Conservation (phyloP, 345 rosid genomes). For the Pugionium cornutum region DNA sequence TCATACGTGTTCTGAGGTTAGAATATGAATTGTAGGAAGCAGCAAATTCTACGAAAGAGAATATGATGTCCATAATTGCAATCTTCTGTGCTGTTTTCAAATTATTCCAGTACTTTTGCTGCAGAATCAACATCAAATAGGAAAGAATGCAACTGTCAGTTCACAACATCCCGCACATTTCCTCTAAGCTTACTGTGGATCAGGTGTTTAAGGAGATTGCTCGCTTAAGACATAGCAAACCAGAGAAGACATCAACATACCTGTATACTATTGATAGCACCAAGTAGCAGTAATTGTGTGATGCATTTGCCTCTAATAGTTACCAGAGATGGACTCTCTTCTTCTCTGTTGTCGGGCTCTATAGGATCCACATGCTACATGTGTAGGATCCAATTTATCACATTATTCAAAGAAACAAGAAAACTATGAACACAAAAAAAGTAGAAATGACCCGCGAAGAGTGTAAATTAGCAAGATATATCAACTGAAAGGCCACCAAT, state of each 20-base stretch:
- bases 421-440: no score
- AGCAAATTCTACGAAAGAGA: slow-evolving; percentile 87
- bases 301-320: slow-evolving; percentile 88
- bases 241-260: slow-evolving; percentile 40
- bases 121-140: slow-evolving; percentile 38
- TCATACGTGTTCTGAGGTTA: slow-evolving; percentile 81
- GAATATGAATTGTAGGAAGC: slow-evolving; percentile 86
- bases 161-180: background rate
- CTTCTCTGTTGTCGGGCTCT: slow-evolving; percentile 63
- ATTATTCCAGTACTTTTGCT: slow-evolving; percentile 92
- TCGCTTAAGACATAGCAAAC: background rate
- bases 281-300: slow-evolving; percentile 79
- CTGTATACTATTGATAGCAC: slow-evolving; percentile 87
- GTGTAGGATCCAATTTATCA: slow-evolving; percentile 13
- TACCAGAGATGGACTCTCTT: slow-evolving; percentile 72
- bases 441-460: background rate
- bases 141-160: slow-evolving; percentile 19
- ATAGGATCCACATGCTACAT: slow-evolving; percentile 58
- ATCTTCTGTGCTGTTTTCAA: slow-evolving; percentile 77
- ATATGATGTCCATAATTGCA: slow-evolving; percentile 79
- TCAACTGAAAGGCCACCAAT: no score
- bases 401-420: slow-evolving; percentile 6
- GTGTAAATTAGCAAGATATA: slow-evolving; percentile 4
- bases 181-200: background rate
- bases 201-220: no score